Evolutionary conservation across 2,329 filamentous ascomycete genomes (phyloP).

Genomic region (Alternaria sp.): DNA sequence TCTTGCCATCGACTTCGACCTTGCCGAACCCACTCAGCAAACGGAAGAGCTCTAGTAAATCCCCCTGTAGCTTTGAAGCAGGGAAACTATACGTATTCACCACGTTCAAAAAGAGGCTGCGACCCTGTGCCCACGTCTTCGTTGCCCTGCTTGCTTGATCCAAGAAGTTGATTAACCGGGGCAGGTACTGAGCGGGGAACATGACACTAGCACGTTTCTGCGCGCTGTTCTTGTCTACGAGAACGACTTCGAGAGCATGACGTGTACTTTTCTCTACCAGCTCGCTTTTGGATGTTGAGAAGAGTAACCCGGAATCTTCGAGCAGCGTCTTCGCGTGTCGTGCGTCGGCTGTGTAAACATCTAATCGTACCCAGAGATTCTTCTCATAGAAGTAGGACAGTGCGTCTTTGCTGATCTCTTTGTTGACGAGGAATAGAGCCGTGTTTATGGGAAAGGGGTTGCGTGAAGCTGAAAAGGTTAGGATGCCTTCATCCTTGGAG

Average conservation of each 20-base stretch:
- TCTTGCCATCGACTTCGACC: conserved; percentile 28
- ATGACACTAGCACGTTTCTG: conserved; percentile 41
- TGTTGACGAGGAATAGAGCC: conserved; percentile 41
- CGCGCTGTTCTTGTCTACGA: conserved; percentile 42
- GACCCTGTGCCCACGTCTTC: conserved; percentile 32
- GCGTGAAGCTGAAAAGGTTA: conserved; percentile 43
- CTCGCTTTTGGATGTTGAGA: conserved; percentile 25
- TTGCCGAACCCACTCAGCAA: conserved; percentile 34
- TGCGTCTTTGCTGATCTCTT: conserved; percentile 35
- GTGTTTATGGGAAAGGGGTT: conserved; percentile 38
- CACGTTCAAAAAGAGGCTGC: conserved; percentile 35
- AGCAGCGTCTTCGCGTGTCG: conserved; percentile 46
- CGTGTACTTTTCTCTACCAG: conserved; percentile 19
- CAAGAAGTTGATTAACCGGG: conserved; percentile 48
- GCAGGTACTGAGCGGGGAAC: conserved; percentile 49
- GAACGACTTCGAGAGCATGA: conserved; percentile 42
- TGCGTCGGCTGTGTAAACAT: conserved; percentile 38
- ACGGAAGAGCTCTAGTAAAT: conserved; percentile 45
- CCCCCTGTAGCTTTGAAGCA: conserved; percentile 41
- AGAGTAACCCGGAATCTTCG: conserved; percentile 44
- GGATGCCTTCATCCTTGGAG: conserved; percentile 26
- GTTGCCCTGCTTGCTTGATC: conserved; percentile 36
- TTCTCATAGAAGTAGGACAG: conserved; percentile 44
- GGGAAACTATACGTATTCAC: conserved; percentile 38
- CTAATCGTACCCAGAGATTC: conserved; percentile 43